Evolutionary conservation across 192 early-diverging fungal species (phyloP).

Genomic region (Backusella westeae): DNA sequence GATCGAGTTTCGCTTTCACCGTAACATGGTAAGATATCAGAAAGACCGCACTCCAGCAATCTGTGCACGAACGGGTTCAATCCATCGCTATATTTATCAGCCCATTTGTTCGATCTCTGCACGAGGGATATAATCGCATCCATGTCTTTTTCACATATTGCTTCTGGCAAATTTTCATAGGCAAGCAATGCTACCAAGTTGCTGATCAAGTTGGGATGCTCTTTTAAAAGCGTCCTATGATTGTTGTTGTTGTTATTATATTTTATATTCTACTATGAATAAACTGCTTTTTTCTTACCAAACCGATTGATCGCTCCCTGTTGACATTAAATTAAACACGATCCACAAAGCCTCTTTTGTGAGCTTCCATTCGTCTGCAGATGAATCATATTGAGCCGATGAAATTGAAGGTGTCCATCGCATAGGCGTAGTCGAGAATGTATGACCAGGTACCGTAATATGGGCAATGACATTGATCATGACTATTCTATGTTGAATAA

Average conservation of each 20-base stretch:
- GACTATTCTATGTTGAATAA: conserved; percentile 11
- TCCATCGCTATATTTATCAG: neutral
- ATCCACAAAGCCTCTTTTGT: conserved; percentile 31
- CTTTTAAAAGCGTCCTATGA: conserved; percentile 10
- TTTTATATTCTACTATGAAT: neutral
- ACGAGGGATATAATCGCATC: conserved; percentile 31
- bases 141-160: conserved; percentile 13
- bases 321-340: conserved; percentile 28
- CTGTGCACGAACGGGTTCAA: neutral
- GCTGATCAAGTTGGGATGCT: conserved; percentile 13
- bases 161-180: conserved; percentile 10
- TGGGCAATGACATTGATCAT: conserved; percentile 24
- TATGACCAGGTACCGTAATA: conserved; percentile 19
- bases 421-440: neutral
- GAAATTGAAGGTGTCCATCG: conserved; percentile 11
- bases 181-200: conserved; percentile 11
- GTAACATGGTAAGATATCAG: neutral
- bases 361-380: conserved; percentile 35
- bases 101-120: conserved; percentile 22
- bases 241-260: neutral
- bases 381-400: neutral
- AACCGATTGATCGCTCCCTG: conserved; percentile 20
- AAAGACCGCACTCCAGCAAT: neutral
- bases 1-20: neutral
- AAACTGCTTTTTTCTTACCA: conserved; percentile 12